These are phyloP conservation scores for Ceratopteris richardii DNA, from an alignment of 75 land plant genomes.

Conservation along the genomic window DNA sequence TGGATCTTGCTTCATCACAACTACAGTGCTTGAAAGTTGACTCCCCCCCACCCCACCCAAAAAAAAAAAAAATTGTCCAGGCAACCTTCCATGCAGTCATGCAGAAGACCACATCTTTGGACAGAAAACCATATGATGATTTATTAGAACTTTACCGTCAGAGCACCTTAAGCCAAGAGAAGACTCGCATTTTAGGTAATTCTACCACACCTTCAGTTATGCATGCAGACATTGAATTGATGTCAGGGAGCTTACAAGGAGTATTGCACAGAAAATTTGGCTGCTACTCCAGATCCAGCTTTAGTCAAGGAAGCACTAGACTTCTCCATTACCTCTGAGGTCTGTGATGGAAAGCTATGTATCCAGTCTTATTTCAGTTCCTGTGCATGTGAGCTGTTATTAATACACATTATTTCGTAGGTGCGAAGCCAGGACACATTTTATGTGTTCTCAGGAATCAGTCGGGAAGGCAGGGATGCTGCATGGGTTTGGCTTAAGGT, in stretches of 20 bases:
- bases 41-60: no score
- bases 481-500: constrained; percentile 95
- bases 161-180: constrained; percentile 85
- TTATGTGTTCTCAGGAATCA: constrained; percentile 56
- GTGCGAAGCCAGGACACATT: constrained; percentile 91
- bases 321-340: constrained; percentile 79
- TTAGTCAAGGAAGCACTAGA: constrained; percentile 77
- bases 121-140: constrained; percentile 65
- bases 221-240: background rate
- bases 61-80: constrained; percentile 39
- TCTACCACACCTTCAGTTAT: background rate
- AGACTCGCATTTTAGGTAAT: constrained; percentile 70
- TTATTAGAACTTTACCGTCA: constrained; percentile 67
- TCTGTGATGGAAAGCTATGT: no score
- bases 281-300: constrained; percentile 54
- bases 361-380: constrained; percentile 1
- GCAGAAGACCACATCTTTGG: constrained; percentile 42
- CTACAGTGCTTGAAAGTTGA: no score
- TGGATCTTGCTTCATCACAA: background rate
- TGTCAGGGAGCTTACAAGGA: background rate
- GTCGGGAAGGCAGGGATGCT: constrained; percentile 65
- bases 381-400: no score
- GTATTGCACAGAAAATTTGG: constrained; percentile 23
- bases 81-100: constrained; percentile 86
- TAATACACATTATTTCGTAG: no score